Evolutionary conservation across 257 asterid species (phyloP).

Genomic region (Scutellaria galericulata): DNA sequence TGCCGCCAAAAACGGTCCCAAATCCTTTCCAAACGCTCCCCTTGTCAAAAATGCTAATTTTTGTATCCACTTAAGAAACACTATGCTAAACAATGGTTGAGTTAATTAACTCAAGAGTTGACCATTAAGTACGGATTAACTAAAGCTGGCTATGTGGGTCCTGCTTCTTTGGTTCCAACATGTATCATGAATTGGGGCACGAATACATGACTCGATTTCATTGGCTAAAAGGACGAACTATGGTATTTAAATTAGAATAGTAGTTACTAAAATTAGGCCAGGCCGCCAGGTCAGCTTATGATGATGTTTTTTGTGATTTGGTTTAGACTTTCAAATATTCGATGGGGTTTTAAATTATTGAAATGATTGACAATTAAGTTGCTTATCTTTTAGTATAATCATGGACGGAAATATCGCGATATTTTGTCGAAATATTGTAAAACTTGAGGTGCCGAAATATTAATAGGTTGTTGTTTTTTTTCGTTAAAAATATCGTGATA

Average conservation of each 20-base stretch:
- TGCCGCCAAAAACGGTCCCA: slow-evolving; percentile 22
- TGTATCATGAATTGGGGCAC: neutral
- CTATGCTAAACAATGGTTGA: slow-evolving; percentile 24
- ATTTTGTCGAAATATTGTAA: too few species aligned
- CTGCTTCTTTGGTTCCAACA: neutral
- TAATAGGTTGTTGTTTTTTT: too few species aligned
- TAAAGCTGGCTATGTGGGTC: slow-evolving; percentile 17
- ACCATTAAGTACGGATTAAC: slow-evolving; percentile 27
- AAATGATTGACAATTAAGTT: neutral
- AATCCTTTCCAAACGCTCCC: neutral
- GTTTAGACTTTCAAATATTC: slow-evolving; percentile 21
- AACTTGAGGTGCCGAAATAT: too few species aligned
- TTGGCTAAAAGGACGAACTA: neutral
- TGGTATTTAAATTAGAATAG: neutral
- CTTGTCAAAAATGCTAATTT: neutral
- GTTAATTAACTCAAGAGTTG: slow-evolving; percentile 34
- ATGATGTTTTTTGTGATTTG: slow-evolving; percentile 19
- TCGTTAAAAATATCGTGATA: too few species aligned
- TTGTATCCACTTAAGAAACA: neutral
- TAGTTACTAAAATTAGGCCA: slow-evolving; percentile 28
- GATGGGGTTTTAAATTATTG: slow-evolving; percentile 17
- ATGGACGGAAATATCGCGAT: too few species aligned
- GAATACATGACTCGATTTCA: neutral
- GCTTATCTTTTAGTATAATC: neutral
- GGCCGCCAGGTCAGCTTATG: slow-evolving; percentile 9